Conservation (phyloP, 1,284 basidiomycete genomes). For the Abortiporus biennis region DNA sequence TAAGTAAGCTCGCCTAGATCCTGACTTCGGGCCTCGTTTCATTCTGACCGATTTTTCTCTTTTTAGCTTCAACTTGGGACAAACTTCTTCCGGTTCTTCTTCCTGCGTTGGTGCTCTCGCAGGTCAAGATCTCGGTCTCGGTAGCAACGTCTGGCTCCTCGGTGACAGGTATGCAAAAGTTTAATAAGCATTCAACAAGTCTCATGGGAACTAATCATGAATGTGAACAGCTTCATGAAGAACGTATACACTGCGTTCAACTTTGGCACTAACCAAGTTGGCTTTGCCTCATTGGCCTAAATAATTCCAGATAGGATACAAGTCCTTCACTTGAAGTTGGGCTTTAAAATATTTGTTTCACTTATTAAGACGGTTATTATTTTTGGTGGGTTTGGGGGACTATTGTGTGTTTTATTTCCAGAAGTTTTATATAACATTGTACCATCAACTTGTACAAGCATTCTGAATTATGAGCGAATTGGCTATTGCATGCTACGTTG, state of each 20-base stretch:
- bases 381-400: no score
- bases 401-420: no score
- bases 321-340: no score
- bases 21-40: slow-evolving; percentile 36
- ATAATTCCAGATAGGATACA: no score
- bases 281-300: slow-evolving; percentile 11
- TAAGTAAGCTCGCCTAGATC: slow-evolving; percentile 26
- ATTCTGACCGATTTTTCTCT: slow-evolving; percentile 32
- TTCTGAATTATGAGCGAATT: no score
- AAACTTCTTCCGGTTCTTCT: slow-evolving; percentile 8
- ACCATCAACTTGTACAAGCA: no score
- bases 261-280: slow-evolving; percentile 12
- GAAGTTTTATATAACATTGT: no score
- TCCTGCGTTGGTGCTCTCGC: slow-evolving; percentile 17
- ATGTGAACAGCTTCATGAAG: slow-evolving; percentile 16
- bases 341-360: no score
- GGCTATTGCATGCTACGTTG: no score
- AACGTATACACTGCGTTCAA: slow-evolving; percentile 17
- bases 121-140: slow-evolving; percentile 12
- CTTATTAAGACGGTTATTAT: no score
- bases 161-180: slow-evolving; percentile 23
- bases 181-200: no score
- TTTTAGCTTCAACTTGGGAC: slow-evolving; percentile 22
- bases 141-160: slow-evolving; percentile 18
- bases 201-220: no score